Percentiles rank a stretch among this genome's conserved stretches.
These are phyloP conservation scores for Schizophyllum commune DNA, from an alignment of 1,284 basidiomycete species.

Conservation along the genomic window DNA sequence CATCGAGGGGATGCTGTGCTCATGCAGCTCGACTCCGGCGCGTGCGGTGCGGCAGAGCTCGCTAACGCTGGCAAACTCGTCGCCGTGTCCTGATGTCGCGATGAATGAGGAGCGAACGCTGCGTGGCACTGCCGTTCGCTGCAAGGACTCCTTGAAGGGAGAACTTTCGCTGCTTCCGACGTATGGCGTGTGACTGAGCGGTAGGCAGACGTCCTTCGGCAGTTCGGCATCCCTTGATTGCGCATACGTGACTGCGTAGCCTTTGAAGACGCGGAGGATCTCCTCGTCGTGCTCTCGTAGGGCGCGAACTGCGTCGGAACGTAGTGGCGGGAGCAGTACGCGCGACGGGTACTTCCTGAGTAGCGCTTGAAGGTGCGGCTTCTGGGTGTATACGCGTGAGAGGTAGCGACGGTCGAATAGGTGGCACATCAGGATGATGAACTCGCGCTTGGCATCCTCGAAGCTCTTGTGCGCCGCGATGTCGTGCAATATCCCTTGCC, in stretches of 20 bases:
- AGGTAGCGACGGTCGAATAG: constrained; percentile 53
- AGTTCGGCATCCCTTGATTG: constrained; percentile 17
- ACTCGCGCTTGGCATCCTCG: constrained; percentile 36
- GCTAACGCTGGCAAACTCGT: constrained; percentile 38
- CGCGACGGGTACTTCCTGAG: constrained; percentile 44
- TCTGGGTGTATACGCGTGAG: constrained; percentile 32
- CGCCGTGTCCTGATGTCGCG: constrained; percentile 55
- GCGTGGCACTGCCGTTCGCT: constrained; percentile 27
- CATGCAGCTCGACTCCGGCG: constrained; percentile 44
- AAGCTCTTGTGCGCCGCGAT: constrained; percentile 37
- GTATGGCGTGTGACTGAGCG: constrained; percentile 32
- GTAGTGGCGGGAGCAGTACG: constrained; percentile 47
- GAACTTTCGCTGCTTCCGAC: constrained; percentile 6
- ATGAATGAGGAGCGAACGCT: constrained; percentile 49
- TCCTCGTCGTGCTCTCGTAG: constrained; percentile 42
- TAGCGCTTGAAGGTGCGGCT: constrained; percentile 24
- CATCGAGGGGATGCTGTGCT: constrained; percentile 52
- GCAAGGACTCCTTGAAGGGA: constrained; percentile 28
- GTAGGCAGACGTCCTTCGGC: constrained; percentile 31
- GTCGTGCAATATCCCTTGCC: constrained; percentile 47
- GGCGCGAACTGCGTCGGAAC: constrained; percentile 27
- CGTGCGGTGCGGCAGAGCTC: constrained; percentile 48
- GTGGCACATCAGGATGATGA: constrained; percentile 48
- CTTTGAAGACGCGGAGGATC: constrained; percentile 42
- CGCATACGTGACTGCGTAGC: constrained; percentile 43